phyloP scores from a whole-genome alignment of 208 protist genomes.

The Trypanosoma theileri region DNA sequence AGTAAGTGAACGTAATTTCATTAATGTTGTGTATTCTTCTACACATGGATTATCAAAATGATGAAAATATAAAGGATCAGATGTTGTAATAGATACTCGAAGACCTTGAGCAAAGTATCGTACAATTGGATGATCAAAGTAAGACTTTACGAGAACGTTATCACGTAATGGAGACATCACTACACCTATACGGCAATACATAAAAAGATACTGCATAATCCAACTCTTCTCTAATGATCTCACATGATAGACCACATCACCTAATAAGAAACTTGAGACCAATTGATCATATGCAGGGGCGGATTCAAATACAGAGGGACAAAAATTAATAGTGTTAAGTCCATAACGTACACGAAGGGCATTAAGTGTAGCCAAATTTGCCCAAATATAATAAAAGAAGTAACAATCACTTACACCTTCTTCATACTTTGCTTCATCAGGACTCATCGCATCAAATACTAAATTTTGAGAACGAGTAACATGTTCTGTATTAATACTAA shows the following conservation, averaged over 20 bases:
- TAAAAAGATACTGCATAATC: slow-evolving; percentile 98
- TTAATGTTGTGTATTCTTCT: slow-evolving; percentile 90
- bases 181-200: slow-evolving; percentile 96
- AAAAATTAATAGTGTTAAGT: slow-evolving; percentile 86
- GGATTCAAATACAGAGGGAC: slow-evolving; percentile 92
- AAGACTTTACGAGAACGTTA: slow-evolving; percentile 95
- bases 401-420: slow-evolving; percentile 97
- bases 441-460: slow-evolving; percentile 36
- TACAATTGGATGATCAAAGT: slow-evolving; percentile 94
- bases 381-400: slow-evolving; percentile 98
- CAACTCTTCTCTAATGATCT: slow-evolving; percentile 93
- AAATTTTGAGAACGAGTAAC: slow-evolving; percentile 56
- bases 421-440: slow-evolving; percentile 44
- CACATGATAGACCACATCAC: slow-evolving; percentile 96
- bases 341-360: slow-evolving; percentile 78
- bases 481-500: slow-evolving; percentile 87
- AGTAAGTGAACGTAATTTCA: slow-evolving; percentile 76
- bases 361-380: slow-evolving; percentile 97
- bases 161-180: slow-evolving; percentile 97
- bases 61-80: slow-evolving; percentile 95
- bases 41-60: slow-evolving; percentile 74
- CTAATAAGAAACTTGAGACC: slow-evolving; percentile 91
- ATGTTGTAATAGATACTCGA: slow-evolving; percentile 96
- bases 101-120: slow-evolving; percentile 94
- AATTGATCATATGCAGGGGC: slow-evolving; percentile 91